Evolutionary conservation across 2,329 filamentous ascomycete species (phyloP).

Genomic region (Myotisia sp.): DNA sequence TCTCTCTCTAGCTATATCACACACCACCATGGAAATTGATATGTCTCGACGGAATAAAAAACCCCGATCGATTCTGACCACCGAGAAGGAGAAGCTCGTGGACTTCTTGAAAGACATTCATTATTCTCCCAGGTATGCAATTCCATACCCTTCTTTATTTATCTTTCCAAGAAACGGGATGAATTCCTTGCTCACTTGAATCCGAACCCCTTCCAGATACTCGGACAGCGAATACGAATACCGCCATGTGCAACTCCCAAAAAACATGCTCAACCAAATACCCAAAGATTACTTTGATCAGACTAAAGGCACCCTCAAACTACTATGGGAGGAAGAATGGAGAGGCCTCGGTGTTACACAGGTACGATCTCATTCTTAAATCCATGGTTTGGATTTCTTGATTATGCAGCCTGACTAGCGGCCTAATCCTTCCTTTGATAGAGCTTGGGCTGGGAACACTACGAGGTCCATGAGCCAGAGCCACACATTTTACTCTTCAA

Average conservation of each 20-base stretch:
- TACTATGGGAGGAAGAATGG: slow-evolving; percentile 98
- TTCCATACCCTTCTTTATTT: neutral
- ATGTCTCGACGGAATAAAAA: slow-evolving; percentile 71
- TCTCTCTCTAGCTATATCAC: neutral
- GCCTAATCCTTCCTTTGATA: slow-evolving; percentile 29
- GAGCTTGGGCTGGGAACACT: slow-evolving; percentile 98
- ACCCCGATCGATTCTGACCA: slow-evolving; percentile 64
- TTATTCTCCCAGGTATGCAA: slow-evolving; percentile 71
- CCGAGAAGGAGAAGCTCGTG: slow-evolving; percentile 69
- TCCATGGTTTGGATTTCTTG: no score
- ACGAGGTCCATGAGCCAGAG: slow-evolving; percentile 97
- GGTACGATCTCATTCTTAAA: no score
- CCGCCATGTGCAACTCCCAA: slow-evolving; percentile 91
- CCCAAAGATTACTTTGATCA: slow-evolving; percentile 88
- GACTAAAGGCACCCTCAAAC: slow-evolving; percentile 78
- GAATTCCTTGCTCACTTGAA: neutral
- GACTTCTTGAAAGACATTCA: slow-evolving; percentile 90
- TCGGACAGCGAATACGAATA: slow-evolving; percentile 90
- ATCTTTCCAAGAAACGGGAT: neutral
- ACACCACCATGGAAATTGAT: slow-evolving; percentile 50
- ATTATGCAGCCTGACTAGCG: no score
- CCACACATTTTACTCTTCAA: slow-evolving; percentile 98
- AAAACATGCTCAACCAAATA: slow-evolving; percentile 95
- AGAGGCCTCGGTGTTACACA: slow-evolving; percentile 92
- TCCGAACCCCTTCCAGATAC: slow-evolving; percentile 46